Percentiles rank a stretch among this genome's conserved stretches.
phyloP scores from a whole-genome alignment of 2,329 filamentous ascomycete genomes.

The Pezicula carpinea region DNA sequence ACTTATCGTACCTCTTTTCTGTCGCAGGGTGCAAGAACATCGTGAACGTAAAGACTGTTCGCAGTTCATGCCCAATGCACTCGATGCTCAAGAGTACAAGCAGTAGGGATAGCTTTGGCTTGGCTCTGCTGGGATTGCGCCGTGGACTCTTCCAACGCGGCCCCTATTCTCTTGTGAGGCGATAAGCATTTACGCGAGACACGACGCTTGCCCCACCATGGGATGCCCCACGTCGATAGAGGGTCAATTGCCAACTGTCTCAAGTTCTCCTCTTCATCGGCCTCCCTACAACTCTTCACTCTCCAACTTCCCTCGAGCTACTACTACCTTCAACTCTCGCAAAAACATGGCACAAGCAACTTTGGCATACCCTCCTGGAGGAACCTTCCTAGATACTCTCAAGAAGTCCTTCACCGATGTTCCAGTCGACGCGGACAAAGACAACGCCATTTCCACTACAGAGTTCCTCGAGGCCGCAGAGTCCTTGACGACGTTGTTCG shows the following conservation, averaged over 20 bases:
- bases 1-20: no score
- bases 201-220: not conserved
- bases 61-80: no score
- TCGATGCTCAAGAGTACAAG: no score
- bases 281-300: not conserved
- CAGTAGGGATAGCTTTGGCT: no score
- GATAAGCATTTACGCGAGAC: conserved; percentile 1
- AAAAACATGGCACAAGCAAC: conserved; percentile 17
- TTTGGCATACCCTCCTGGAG: conserved; percentile 24
- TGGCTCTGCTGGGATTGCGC: no score
- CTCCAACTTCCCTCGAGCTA: not conserved
- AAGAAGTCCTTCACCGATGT: conserved; percentile 82
- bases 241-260: not conserved
- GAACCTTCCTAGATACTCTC: conserved; percentile 80
- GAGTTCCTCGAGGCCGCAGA: conserved; percentile 92
- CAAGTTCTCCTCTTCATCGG: not conserved
- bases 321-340: not conserved
- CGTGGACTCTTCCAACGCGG: no score
- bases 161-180: not conserved
- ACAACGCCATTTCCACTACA: conserved; percentile 73
- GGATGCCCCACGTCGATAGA: not conserved
- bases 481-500: conserved; percentile 81
- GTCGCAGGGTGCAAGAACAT: no score
- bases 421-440: conserved; percentile 65
- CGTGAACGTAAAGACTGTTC: no score